Conservation (phyloP, 1,284 basidiomycete species). For the Apiotrichum sp. region DNA sequence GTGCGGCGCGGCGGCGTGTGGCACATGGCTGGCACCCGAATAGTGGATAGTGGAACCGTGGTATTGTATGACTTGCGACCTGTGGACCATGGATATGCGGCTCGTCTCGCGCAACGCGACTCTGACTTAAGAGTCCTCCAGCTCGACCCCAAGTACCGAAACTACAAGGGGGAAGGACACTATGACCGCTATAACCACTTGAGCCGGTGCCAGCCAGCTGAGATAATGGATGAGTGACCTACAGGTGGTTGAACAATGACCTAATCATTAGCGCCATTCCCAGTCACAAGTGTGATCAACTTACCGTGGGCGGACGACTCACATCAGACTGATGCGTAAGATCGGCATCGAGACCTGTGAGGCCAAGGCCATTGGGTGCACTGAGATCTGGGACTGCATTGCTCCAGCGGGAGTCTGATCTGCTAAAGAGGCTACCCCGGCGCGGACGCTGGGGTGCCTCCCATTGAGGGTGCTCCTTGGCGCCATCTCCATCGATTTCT, state of each 20-base stretch:
- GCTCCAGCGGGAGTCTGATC: not conserved
- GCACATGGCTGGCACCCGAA: too few species aligned
- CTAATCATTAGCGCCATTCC: not conserved
- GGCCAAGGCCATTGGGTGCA: not conserved
- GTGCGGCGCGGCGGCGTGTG: too few species aligned
- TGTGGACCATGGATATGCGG: too few species aligned
- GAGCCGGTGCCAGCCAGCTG: not conserved
- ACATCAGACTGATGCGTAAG: not conserved
- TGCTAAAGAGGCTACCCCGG: not conserved
- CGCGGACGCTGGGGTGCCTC: not conserved
- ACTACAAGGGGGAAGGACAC: not conserved
- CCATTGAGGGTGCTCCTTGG: not conserved
- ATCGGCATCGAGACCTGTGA: not conserved
- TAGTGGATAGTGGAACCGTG: too few species aligned
- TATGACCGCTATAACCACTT: not conserved
- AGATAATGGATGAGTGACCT: not conserved
- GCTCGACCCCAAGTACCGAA: too few species aligned
- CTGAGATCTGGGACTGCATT: not conserved
- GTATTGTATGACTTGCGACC: too few species aligned
- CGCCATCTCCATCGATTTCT: not conserved
- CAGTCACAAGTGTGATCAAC: not conserved
- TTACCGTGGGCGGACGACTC: not conserved
- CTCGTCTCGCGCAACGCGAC: too few species aligned
- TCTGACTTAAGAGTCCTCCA: too few species aligned
- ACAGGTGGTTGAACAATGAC: constrained; percentile 19